Conservation (phyloP, 495 filamentous ascomycete genomes). For the Neurospora intermedia region DNA sequence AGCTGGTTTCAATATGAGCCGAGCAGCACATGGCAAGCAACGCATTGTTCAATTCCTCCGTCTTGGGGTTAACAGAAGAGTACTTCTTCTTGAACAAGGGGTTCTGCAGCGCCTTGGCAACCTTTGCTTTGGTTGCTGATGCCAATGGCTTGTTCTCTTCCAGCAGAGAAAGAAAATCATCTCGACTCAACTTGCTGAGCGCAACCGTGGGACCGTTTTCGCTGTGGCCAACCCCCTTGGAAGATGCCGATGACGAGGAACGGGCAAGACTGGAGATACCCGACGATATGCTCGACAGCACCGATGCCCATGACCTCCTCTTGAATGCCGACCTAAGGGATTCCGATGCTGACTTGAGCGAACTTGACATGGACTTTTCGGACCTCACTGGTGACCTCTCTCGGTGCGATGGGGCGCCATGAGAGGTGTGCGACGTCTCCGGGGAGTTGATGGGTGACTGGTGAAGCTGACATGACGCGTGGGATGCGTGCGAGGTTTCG, state of each 20-base stretch:
- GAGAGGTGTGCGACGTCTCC: slow-evolving; percentile 6
- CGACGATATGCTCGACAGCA: slow-evolving; percentile 25
- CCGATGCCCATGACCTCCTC: slow-evolving; percentile 24
- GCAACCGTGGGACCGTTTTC: slow-evolving; percentile 13
- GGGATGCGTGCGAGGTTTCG: background rate
- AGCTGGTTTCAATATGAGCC: slow-evolving; percentile 1
- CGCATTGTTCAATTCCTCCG: slow-evolving; percentile 20
- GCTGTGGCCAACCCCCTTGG: slow-evolving; percentile 16
- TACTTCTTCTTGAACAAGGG: slow-evolving; percentile 10
- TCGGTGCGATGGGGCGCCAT: slow-evolving; percentile 1
- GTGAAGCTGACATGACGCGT: background rate
- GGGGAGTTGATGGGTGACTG: slow-evolving; percentile 8
- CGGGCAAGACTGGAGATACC: slow-evolving; percentile 24
- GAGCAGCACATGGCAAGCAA: slow-evolving; percentile 22
- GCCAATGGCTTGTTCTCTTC: slow-evolving; percentile 14
- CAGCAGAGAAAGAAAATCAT: slow-evolving; percentile 20
- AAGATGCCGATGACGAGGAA: slow-evolving; percentile 22
- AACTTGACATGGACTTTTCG: slow-evolving; percentile 12
- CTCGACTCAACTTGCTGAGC: slow-evolving; percentile 23
- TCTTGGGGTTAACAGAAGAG: slow-evolving; percentile 13
- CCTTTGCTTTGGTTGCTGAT: slow-evolving; percentile 1
- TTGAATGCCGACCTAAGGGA: slow-evolving; percentile 21
- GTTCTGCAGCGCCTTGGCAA: background rate
- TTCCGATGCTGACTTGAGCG: slow-evolving; percentile 12
- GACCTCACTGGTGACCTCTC: slow-evolving; percentile 18